Base-by-base conservation (phyloP, 225 moss, liverwort and hornwort genomes). In the Physcomitrium patens region DNA sequence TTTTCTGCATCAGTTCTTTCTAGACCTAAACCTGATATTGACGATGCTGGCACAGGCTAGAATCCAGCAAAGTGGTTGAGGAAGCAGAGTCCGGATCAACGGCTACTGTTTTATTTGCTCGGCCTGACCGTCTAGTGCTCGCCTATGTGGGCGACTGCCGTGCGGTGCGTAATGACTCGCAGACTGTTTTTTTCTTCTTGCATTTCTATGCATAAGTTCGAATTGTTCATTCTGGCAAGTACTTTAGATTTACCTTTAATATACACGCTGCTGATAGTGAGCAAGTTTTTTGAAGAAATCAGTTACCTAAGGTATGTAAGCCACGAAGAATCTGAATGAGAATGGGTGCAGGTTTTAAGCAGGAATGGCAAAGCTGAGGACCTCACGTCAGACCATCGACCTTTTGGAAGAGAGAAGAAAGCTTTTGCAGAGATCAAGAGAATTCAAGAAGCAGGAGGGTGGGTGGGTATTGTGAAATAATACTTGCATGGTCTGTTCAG, bases 81-180 rank as follows among this genome's bases (percentile, higher is more conserved):
- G 89, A 91, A 67, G 78, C 80, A 63, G 91, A 91, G 46, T 79
- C 91, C 1, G 91, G 91, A 27, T 82, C 91, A 44, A 91, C 91
- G 8, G 91, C 87, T 11, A 85, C 89, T 23, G 78, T 89, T 16
- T 23, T 81, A 15, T 89, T 91, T 42, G 68, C 85, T 22, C 51
- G 89, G 60, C 71, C 72, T 2, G 75, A 84, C 65, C 83, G 85
- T 65, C 71, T 80, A 27, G 76, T 78, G 24, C 47, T 91, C 54
- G 89, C 91, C 49, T 62, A 89, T 75, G 87, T 89, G 48, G 91
- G 91, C 69, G 91, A 91, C 75, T 87, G 89, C 58, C 89, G 91
- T 78, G 86, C 82, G 87, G 91, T 91, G 83, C 81, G 89, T 89
- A 62, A 73, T 31, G 59, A 45, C 28, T 49, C 59, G 57, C 62